Evolutionary conservation across 129 eudicot genomes (phyloP).

Genomic region (Erigeron canadensis): DNA sequence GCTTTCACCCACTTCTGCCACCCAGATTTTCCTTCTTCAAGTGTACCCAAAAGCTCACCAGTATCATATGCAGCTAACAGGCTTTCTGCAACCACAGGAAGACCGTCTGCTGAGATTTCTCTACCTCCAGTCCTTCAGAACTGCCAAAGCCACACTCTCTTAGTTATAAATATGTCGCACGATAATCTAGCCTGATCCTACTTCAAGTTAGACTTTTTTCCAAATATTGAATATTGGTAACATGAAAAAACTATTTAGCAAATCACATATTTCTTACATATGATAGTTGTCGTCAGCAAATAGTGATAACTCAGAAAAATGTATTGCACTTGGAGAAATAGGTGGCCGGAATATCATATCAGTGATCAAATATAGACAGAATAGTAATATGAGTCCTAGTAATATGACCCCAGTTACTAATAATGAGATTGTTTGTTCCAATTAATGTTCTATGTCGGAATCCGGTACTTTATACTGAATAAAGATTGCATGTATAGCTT

Average conservation of each 20-base stretch:
- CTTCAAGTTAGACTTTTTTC: neutral
- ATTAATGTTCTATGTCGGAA: too few relatives aligned
- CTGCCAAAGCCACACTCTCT: conserved; percentile 38
- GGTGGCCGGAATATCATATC: neutral
- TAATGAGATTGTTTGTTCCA: too few relatives aligned
- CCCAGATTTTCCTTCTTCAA: conserved; percentile 70
- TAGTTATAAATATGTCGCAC: conserved; percentile 12
- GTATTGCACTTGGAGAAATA: neutral
- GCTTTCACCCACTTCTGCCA: conserved; percentile 91
- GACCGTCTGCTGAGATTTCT: conserved; percentile 59
- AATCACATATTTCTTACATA: neutral
- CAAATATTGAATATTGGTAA: neutral
- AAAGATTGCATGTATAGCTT: too few relatives aligned
- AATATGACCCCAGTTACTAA: too few relatives aligned
- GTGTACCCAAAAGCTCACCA: conserved; percentile 68
- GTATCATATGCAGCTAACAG: conserved; percentile 75
- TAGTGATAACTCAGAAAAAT: neutral
- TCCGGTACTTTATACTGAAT: too few relatives aligned
- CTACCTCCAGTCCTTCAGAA: conserved; percentile 77
- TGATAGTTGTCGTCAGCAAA: neutral
- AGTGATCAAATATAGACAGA: too few relatives aligned
- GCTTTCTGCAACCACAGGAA: conserved; percentile 68
- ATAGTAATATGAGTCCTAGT: too few relatives aligned
- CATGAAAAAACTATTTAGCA: neutral
- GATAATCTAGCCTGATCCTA: neutral